phyloP scores from a whole-genome alignment of 2,329 filamentous ascomycete genomes.

The Colletotrichum somersetense region DNA sequence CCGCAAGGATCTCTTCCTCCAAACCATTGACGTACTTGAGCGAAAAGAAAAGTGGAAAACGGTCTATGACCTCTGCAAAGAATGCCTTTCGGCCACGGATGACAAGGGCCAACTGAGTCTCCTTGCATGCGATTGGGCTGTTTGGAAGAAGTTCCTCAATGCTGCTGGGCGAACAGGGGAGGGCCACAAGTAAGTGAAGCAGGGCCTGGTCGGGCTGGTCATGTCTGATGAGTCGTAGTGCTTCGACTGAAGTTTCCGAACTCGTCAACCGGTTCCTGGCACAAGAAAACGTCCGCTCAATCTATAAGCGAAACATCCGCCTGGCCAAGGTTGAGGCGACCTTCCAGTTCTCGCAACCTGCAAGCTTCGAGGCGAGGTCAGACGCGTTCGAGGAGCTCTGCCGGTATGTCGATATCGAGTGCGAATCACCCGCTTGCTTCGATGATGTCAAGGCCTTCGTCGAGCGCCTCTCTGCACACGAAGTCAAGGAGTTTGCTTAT shows the following conservation, averaged over 20 bases:
- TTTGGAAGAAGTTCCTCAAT: constrained; percentile 56
- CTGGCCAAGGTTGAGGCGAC: constrained; percentile 55
- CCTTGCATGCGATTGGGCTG: constrained; percentile 59
- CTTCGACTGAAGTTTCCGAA: constrained; percentile 27
- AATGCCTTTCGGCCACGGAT: constrained; percentile 56
- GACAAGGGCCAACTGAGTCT: constrained; percentile 55
- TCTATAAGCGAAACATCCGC: constrained; percentile 56
- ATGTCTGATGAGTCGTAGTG: constrained; percentile 6
- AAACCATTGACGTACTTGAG: constrained; percentile 55
- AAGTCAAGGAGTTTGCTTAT: constrained; percentile 56
- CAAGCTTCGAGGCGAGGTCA: constrained; percentile 30
- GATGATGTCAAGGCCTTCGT: constrained; percentile 61
- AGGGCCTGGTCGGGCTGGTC: background rate
- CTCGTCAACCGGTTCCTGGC: constrained; percentile 35
- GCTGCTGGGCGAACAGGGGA: constrained; percentile 53
- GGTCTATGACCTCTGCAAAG: constrained; percentile 58
- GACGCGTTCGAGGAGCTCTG: constrained; percentile 48
- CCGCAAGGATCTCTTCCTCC: constrained; percentile 61
- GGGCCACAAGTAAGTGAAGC: constrained; percentile 49
- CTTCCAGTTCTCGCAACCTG: constrained; percentile 49
- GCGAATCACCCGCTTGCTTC: constrained; percentile 57
- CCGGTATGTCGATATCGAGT: constrained; percentile 53
- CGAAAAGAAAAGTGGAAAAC: constrained; percentile 56
- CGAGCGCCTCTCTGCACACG: constrained; percentile 55
- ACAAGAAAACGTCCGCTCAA: constrained; percentile 45